Conservation (phyloP, 176 grass and related monocot genomes). For the Musa beccarii region DNA sequence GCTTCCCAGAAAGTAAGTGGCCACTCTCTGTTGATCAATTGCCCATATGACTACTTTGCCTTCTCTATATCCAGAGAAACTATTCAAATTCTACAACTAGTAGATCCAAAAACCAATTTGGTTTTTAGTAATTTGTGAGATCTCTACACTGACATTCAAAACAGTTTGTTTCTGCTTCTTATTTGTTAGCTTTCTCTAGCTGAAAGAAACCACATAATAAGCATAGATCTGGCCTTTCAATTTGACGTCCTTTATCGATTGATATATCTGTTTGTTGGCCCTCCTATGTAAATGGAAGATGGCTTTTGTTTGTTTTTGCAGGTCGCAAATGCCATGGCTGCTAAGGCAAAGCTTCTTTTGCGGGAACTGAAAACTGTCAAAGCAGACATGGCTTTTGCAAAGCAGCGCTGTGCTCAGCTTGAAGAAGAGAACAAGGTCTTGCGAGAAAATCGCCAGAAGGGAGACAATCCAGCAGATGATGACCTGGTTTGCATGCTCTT, state of each 20-base stretch:
- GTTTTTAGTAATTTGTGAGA: too few species aligned
- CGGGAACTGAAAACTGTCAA: constrained; percentile 92
- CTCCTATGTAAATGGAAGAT: not conserved
- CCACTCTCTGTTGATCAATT: constrained; percentile 25
- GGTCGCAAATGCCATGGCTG: constrained; percentile 98
- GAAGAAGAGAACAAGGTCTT: constrained; percentile 94
- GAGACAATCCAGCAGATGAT: constrained; percentile 77
- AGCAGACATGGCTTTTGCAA: constrained; percentile 84
- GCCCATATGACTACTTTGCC: constrained; percentile 21
- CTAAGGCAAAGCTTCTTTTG: constrained; percentile 87
- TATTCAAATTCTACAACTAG: not conserved
- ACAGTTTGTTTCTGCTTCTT: too few species aligned
- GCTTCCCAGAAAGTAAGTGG: constrained; percentile 98
- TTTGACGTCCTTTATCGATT: not conserved
- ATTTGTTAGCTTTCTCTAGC: too few species aligned
- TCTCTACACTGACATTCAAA: too few species aligned
- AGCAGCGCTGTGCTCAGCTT: constrained; percentile 84
- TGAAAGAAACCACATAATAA: not conserved
- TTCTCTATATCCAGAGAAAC: not conserved
- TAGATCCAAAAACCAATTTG: too few species aligned
- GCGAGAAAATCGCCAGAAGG: constrained; percentile 65
- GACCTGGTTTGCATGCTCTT: constrained; percentile 42
- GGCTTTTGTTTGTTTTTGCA: constrained; percentile 20
- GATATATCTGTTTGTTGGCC: not conserved
- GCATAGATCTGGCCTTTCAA: too few species aligned